These are phyloP conservation scores for Candida cerambycidarum DNA, from an alignment of 805 yeast species.

Conservation along the genomic window DNA sequence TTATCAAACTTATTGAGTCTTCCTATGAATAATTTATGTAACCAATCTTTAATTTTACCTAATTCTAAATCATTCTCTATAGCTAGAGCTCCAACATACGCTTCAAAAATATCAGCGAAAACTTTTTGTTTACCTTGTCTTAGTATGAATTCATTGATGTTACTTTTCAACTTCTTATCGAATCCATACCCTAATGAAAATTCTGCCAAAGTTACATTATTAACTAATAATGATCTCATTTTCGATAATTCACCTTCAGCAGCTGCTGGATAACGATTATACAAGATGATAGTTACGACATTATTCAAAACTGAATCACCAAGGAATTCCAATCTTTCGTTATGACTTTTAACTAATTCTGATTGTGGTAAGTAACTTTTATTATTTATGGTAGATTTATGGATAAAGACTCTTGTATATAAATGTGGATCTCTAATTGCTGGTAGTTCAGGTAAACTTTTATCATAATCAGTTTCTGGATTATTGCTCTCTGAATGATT, in stretches of 20 bases:
- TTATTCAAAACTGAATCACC: slow-evolving; percentile 85
- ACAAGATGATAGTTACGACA: slow-evolving; percentile 68
- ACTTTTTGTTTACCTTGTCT: slow-evolving; percentile 63
- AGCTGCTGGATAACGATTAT: slow-evolving; percentile 61
- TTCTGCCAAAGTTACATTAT: slow-evolving; percentile 67
- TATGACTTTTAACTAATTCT: slow-evolving; percentile 63
- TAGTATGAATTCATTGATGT: slow-evolving; percentile 46
- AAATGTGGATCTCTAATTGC: slow-evolving; percentile 57
- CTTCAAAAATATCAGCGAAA: slow-evolving; percentile 89
- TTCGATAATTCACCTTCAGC: slow-evolving; percentile 80
- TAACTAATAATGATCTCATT: slow-evolving; percentile 67
- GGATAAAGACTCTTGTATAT: slow-evolving; percentile 73
- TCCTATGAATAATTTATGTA: slow-evolving; percentile 50
- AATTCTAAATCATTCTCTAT: slow-evolving; percentile 54
- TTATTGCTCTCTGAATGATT: background rate
- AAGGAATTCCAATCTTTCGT: slow-evolving; percentile 85
- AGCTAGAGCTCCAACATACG: slow-evolving; percentile 84
- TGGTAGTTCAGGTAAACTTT: slow-evolving; percentile 61
- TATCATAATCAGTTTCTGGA: slow-evolving; percentile 5
- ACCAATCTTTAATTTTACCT: slow-evolving; percentile 55
- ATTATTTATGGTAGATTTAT: slow-evolving; percentile 68
- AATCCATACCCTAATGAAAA: slow-evolving; percentile 72
- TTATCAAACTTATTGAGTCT: slow-evolving; percentile 32
- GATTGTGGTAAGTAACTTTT: slow-evolving; percentile 53
- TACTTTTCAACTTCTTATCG: slow-evolving; percentile 52